phyloP scores from a whole-genome alignment of 139 green algal genomes.

The Zygnema circumcarinatum region DNA sequence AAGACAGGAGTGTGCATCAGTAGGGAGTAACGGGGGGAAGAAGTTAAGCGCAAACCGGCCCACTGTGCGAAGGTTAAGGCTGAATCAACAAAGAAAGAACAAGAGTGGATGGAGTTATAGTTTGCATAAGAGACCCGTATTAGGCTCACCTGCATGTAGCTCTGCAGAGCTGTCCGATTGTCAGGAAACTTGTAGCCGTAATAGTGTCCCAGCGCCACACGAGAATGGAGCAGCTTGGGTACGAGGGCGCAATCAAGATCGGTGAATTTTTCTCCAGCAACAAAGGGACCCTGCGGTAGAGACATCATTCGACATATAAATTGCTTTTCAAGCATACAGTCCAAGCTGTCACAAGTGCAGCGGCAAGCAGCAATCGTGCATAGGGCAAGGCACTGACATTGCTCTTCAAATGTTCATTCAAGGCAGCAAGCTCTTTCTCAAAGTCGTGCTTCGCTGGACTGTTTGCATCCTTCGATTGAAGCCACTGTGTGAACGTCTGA shows the following conservation, averaged over 20 bases:
- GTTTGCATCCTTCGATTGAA: constrained; percentile 38
- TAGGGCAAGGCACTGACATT: no score
- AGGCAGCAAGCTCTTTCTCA: constrained; percentile 15
- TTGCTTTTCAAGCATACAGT: no score
- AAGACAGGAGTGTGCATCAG: background rate
- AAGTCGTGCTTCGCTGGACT: background rate
- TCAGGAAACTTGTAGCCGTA: constrained; percentile 32
- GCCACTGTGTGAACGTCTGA: constrained; percentile 31
- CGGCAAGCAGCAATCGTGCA: no score
- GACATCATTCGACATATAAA: no score
- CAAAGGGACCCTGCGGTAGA: constrained; percentile 35
- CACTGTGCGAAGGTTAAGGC: no score
- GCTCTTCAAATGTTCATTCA: constrained; percentile 29
- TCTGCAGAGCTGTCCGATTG: background rate
- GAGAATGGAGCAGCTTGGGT: constrained; percentile 35
- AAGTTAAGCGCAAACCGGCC: background rate
- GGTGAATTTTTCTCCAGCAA: constrained; percentile 42
- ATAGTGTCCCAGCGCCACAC: constrained; percentile 28
- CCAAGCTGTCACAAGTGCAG: no score
- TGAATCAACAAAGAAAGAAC: no score
- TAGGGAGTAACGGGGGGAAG: background rate
- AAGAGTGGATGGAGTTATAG: no score
- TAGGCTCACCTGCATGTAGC: constrained; percentile 36
- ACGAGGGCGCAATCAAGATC: constrained; percentile 15
- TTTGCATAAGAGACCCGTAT: no score